Base-by-base conservation (phyloP, 1,284 basidiomycete genomes). In the Ceratobasidium papillatum region DNA sequence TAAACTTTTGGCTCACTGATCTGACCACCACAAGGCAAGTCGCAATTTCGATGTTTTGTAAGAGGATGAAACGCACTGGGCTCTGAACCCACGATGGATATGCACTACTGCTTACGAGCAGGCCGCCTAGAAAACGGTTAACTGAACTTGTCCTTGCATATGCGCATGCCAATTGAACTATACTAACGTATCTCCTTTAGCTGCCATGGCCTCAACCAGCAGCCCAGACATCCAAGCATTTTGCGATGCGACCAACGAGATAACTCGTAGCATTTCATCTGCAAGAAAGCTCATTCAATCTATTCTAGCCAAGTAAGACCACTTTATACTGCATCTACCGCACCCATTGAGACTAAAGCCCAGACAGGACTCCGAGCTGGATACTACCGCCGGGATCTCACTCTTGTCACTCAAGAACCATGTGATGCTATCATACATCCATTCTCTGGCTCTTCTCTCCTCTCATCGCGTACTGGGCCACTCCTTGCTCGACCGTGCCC, bases 61-160 rank as follows among this genome's bases (percentile, higher is more conserved):
- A n/a, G 27, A 25, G 43, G 92, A 94, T 89, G 92, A 93, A 92
- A 87, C 83, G 92, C 92, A 94, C 92, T 94, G 92, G 92, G 92
- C 92, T 94, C 91, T 91, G 92, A 93, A n/a, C 69, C 74, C 75
- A 61, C 52, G 71, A 80, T 85, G 91, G 92, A 84, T 79, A 90
- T 84, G 92, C 92, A 91, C 83, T 90, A 92, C 86, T 77, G 79
- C 77, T 79, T 75, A 79, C 66, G 86, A 86, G 89, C 86, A 90
- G 76, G 91, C 92, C 91, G 91, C 91, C 85, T 93, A 92, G 91
- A 93, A 93, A 93, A 86, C 91, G 91, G 92, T 93, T 89, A 84
- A 90, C 92, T 92, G 92, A 94, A 80, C 75, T 74, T 76, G 71
- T 65, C 75, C 75, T 22, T 25, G 41, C 68, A 76, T 64, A 30